Evolutionary conservation across 1,284 basidiomycete genomes (phyloP).

Genomic region (Paramarasmius palmivorus): DNA sequence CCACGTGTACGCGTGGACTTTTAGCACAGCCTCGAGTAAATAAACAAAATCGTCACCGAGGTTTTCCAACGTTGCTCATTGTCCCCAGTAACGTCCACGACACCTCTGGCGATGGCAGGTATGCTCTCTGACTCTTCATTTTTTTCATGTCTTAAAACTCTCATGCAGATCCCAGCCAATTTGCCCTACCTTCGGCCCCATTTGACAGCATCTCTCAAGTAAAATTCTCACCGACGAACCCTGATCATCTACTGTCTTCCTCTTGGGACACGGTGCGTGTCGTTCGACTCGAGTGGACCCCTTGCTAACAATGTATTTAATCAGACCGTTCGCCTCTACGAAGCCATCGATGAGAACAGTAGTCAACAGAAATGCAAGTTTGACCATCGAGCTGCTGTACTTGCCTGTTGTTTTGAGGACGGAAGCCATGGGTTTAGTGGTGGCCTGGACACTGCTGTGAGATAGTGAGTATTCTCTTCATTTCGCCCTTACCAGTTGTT

Average conservation of each 20-base stretch:
- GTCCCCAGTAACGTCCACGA: no score
- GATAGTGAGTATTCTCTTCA: slow-evolving; percentile 54
- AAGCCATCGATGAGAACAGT: slow-evolving; percentile 47
- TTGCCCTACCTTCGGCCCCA: slow-evolving; percentile 64
- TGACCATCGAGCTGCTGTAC: slow-evolving; percentile 75
- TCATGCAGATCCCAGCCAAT: slow-evolving; percentile 7
- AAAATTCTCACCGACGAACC: slow-evolving; percentile 78
- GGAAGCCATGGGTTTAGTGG: slow-evolving; percentile 69
- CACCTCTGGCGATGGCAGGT: no score
- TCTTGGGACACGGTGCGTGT: slow-evolving; percentile 86
- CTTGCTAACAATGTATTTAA: background rate
- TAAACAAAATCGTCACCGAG: no score
- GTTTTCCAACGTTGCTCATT: no score
- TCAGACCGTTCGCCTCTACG: slow-evolving; percentile 76
- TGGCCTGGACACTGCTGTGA: slow-evolving; percentile 73
- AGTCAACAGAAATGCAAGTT: slow-evolving; percentile 74
- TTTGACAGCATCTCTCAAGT: slow-evolving; percentile 84
- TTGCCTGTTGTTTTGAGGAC: slow-evolving; percentile 67
- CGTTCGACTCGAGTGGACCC: background rate
- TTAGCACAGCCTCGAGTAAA: no score
- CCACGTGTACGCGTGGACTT: no score
- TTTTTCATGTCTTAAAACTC: no score
- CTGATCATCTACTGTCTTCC: slow-evolving; percentile 75
- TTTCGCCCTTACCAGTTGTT: background rate
- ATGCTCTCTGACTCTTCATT: no score